Base-by-base conservation (phyloP, 306 rosid species). In the Cucurbita moschata region DNA sequence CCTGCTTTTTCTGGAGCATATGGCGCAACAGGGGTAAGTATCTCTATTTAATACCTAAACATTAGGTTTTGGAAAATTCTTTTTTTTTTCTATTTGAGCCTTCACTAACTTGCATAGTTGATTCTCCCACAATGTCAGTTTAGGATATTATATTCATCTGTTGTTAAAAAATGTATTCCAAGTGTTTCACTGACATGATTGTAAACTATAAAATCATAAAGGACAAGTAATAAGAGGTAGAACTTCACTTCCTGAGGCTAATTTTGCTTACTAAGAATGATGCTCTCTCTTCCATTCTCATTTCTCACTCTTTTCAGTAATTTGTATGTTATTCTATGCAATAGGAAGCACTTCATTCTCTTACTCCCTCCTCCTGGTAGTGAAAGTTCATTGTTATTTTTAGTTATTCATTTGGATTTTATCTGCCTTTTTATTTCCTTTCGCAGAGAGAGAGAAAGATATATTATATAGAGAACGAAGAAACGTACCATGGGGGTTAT, bases 1-100 rank as follows among this genome's bases (percentile, higher is more conserved):
- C 91, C 99, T 78, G 91, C 96, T 30, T 95, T 83, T 77, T 51
- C 91, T 51, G 96, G 96, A 77, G 81, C 89, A 54, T 95, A 91
- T 51, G 97, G 90, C 62, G 81, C 87, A 81, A 67, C 95, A 51
- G 92, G 96, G 72, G 84, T 91, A 10, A 73, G 64, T 51, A 50
- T 10, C 75, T 30, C 61, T 51, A 37, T 73, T 55, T 18, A 26
- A 55, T 13, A 40, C 13, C 54, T 56, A 40, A 39, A 12, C 73
- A 44, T 79, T 46, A 51, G 59, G 26, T 4, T 50, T 49, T 23
- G 5, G 7, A 13, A 26, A 30, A 70, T 50, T 70, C 26, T 49
- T 40, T 67, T 46, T 42, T 19, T 19, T 37, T 23, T 67, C 40
- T 46, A 8, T 30, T 50, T 30, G 74, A 70, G 59, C 15, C 59